phyloP scores from a whole-genome alignment of 1,284 basidiomycete species.

The Filobasidium uniguttulatum region DNA sequence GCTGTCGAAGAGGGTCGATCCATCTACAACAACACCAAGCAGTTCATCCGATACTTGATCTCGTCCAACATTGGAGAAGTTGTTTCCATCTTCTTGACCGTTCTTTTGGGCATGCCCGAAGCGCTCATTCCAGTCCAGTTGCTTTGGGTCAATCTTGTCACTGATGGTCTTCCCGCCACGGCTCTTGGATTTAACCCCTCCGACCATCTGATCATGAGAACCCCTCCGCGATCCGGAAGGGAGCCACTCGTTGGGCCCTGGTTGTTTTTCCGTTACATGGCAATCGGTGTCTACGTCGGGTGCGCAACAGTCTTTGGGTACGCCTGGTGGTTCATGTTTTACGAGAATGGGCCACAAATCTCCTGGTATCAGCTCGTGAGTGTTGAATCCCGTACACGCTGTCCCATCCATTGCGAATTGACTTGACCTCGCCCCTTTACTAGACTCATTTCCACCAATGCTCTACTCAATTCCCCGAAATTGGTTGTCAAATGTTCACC shows the following conservation, averaged over 20 bases:
- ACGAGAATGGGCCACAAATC: slow-evolving; percentile 79
- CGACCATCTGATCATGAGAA: slow-evolving; percentile 89
- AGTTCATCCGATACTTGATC: slow-evolving; percentile 55
- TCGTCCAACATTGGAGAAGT: slow-evolving; percentile 98
- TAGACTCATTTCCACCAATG: slow-evolving; percentile 94
- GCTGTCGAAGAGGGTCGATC: slow-evolving; percentile 93
- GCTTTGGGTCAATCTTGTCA: slow-evolving; percentile 92
- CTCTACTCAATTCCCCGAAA: slow-evolving; percentile 59
- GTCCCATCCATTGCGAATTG: slow-evolving; percentile 1
- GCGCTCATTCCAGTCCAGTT: slow-evolving; percentile 95
- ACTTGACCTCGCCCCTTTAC: slow-evolving; percentile 3
- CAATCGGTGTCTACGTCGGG: slow-evolving; percentile 88
- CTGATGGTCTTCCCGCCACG: slow-evolving; percentile 83
- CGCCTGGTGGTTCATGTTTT: slow-evolving; percentile 97
- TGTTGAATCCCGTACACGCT: slow-evolving; percentile 18
- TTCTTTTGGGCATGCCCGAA: slow-evolving; percentile 94
- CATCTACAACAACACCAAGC: slow-evolving; percentile 98
- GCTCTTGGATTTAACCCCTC: slow-evolving; percentile 96
- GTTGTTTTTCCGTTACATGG: slow-evolving; percentile 90
- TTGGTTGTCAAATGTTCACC: slow-evolving; percentile 89
- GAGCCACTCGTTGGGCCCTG: slow-evolving; percentile 85
- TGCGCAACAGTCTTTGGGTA: slow-evolving; percentile 91
- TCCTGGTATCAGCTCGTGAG: slow-evolving; percentile 79
- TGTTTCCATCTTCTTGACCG: slow-evolving; percentile 93
- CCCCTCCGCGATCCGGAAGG: slow-evolving; percentile 70